Evolutionary conservation across 2,329 filamentous ascomycete genomes (phyloP), one percentile per base, ranked within the genome.

Genomic region (Apiospora pterosperma): DNA sequence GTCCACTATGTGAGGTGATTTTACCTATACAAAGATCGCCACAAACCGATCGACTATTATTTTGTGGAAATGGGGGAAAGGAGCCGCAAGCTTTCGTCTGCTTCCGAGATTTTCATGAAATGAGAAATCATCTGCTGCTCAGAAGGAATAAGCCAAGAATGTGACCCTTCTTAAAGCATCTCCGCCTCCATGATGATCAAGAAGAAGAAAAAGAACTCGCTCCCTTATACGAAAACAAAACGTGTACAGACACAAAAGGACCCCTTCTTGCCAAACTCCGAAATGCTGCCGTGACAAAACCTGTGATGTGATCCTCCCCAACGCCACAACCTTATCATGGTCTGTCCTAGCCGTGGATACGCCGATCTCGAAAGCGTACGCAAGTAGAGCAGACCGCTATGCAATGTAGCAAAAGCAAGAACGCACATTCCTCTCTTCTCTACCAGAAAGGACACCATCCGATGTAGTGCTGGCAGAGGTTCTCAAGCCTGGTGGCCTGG

Each of bases 401-500:
- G 48, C 48, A 34, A 34, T 55, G 8, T 19, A 34, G 48, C 48
- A 16, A 34, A 55, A 55, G 28, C 28, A 55, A 55, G 28, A 55
- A 34, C 48, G 21, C 28, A n/a, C 16, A 48, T 48, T 48, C 42
- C 23, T 48, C 21, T 23, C 25, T 12, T 31, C 28, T 62, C 25
- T 62, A 98, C 95, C 95, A 98, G 85, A 97, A 98, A 79, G 92
- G 96, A 80, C 95, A 98, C 95, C 95, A 98, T 68, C 96, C 96
- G 72, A 98, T 97, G 77, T 97, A 99, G 81, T 98, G 96, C 83
- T 98, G 96, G 76, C 96, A 99, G 67, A 99, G 82, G 77, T 98
- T 98, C 85, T 98, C 96, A 72, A 98, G 83, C 75, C 96, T 97
- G 7, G 96, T 99, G 25, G 96, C 96, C 81, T 99, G 95, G 67